Evolutionary conservation across 768 basidiomycete genomes (phyloP), one percentile per base, ranked within the genome.

Genomic region (Pulveroboletus ravenelii): DNA sequence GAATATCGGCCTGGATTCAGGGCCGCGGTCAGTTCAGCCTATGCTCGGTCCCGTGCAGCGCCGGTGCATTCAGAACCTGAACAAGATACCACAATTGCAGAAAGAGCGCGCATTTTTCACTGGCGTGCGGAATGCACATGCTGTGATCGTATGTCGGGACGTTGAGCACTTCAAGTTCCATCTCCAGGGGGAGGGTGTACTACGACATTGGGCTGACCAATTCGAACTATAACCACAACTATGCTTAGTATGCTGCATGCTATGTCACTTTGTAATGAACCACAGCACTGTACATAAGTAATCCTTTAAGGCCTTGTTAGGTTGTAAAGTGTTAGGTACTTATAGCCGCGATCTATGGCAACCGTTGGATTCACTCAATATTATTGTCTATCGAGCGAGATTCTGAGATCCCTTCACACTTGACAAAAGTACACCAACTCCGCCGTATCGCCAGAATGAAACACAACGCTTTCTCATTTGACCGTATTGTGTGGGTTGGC

Each of bases 61-160:
- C 14, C 72, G 69, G 50, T 81, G 86, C 31, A 78, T 78, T 6
- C 68, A 67, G 6, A 77, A 73, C 64, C 71, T 93, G 35, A 91
- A 91, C 65, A 72, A 70, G 38, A 75, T 92, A 10, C 86, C 87
- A 0, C 67, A 72, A 29, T 62, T 92, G 41, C 76, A 81, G 71
- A 92, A 91, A 68, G 78, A 87, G 56, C 64, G 78, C 17, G 85
- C 78, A 17, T 89, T 80, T 61, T 82, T 91, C 56, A 68, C 73
- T 17, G 68, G 69, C 1, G 74, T 82, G 20, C 61, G 68, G 35
- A 90, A 90, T 59, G 70, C 87, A 25, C 89, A 93, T 67, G 87
- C 77, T 5, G 72, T 79, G 50, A 85, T 93, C 54, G 72, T 92
- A 10, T 82, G 78, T 63, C 73, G 89, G 39, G 87, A 90, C 54